These are phyloP conservation scores for Trichodelitschia bisporula DNA, from an alignment of 495 filamentous ascomycete species.

Conservation along the genomic window DNA sequence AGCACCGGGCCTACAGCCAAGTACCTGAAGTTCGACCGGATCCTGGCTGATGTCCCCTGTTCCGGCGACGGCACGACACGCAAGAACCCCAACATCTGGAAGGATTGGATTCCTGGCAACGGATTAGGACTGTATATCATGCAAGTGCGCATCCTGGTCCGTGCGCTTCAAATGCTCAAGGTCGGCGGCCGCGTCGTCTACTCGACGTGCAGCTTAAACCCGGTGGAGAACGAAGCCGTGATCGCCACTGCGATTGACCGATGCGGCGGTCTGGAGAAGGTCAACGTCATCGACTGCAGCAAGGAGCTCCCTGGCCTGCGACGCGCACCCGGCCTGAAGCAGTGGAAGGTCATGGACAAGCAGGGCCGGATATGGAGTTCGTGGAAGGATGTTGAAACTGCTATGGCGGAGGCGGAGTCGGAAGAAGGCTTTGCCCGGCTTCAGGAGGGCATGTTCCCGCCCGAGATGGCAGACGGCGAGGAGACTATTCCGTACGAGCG, in stretches of 20 bases:
- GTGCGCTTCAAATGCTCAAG: constrained; percentile 90
- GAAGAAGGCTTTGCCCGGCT: constrained; percentile 36
- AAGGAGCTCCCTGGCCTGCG: constrained; percentile 52
- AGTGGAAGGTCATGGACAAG: constrained; percentile 80
- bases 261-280: constrained; percentile 63
- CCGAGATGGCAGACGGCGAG: constrained; percentile 16
- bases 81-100: constrained; percentile 86
- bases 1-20: constrained; percentile 27
- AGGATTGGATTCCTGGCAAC: constrained; percentile 69
- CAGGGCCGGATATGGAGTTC: constrained; percentile 45
- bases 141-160: constrained; percentile 72
- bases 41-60: constrained; percentile 90
- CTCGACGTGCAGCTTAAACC: constrained; percentile 96
- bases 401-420: constrained; percentile 25
- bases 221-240: constrained; percentile 92
- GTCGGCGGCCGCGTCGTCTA: constrained; percentile 85
- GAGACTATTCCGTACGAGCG: constrained; percentile 51
- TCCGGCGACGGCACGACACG: constrained; percentile 80
- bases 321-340: constrained; percentile 40
- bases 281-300: constrained; percentile 61
- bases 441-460: constrained; percentile 63
- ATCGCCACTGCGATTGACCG: constrained; percentile 63
- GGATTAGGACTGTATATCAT: constrained; percentile 63
- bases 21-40: constrained; percentile 91
- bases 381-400: constrained; percentile 45